Percentiles rank a stretch among this genome's conserved stretches.
Conservation (phyloP, 208 protist genomes). For the Balamuthia mandrillaris region DNA sequence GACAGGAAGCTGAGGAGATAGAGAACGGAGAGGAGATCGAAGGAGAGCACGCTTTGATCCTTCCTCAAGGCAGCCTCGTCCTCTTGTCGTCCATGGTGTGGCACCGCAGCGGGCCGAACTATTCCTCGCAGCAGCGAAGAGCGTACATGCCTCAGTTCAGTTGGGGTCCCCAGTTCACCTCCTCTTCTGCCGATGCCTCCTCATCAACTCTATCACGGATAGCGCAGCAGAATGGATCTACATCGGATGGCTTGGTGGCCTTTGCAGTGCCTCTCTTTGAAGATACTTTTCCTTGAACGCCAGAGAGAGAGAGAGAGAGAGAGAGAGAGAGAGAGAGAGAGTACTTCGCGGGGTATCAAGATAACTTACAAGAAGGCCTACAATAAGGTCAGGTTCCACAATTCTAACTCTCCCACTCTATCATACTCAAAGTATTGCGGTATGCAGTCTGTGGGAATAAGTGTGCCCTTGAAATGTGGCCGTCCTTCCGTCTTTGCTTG, state of each 20-base stretch:
- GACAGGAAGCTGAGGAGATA: neutral
- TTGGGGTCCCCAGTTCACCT: neutral
- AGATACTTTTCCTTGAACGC: no score
- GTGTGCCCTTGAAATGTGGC: neutral
- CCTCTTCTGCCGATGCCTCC: neutral
- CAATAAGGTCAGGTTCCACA: neutral
- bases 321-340: no score
- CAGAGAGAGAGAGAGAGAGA: no score
- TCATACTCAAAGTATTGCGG: neutral
- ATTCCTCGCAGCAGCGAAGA: neutral
- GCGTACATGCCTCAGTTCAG: constrained; percentile 45
- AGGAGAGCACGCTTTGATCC: neutral
- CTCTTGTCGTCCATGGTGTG: constrained; percentile 16
- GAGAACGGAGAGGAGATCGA: neutral
- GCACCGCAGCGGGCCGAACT: constrained; percentile 21
- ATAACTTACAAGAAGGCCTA: no score
- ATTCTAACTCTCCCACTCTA: neutral
- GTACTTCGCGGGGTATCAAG: no score
- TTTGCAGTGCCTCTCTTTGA: neutral
- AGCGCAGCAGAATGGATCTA: no score
- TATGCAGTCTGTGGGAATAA: neutral
- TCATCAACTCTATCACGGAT: neutral
- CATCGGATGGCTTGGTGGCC: neutral
- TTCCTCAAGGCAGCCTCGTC: neutral
- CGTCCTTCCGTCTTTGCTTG: neutral